Evolutionary conservation across 2,329 filamentous ascomycete genomes (phyloP).

Genomic region (Phoma herbarum): DNA sequence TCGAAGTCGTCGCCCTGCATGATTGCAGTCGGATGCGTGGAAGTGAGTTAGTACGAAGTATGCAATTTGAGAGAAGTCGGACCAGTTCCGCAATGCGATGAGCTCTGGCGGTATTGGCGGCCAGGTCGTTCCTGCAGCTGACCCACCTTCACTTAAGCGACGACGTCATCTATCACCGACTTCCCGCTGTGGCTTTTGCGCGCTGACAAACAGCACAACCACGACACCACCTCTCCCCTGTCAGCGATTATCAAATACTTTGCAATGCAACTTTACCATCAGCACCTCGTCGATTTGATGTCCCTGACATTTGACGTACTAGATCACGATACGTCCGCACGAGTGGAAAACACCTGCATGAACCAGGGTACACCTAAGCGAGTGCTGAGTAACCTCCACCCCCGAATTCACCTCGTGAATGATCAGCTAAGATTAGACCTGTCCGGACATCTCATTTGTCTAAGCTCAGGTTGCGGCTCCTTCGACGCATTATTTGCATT

Average conservation of each 20-base stretch:
- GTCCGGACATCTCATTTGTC: conserved; percentile 32
- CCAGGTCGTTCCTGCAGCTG: conserved; percentile 10
- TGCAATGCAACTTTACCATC: conserved; percentile 2
- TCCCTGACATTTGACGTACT: background rate
- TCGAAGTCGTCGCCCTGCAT: conserved; percentile 1
- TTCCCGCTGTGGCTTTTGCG: background rate
- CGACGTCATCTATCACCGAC: conserved; percentile 15
- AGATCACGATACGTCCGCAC: conserved; percentile 20
- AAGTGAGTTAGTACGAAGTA: background rate
- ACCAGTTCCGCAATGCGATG: conserved; percentile 25
- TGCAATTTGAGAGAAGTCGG: background rate
- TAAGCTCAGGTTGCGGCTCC: conserved; percentile 21
- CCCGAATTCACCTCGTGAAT: conserved; percentile 36
- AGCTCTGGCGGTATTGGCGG: conserved; percentile 20
- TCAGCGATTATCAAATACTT: conserved; percentile 13
- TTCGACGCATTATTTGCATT: conserved; percentile 1
- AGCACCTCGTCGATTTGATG: background rate
- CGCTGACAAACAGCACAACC: conserved; percentile 45
- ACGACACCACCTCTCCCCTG: conserved; percentile 32
- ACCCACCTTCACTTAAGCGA: conserved; percentile 20
- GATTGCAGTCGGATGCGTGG: background rate
- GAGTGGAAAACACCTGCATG: conserved; percentile 22
- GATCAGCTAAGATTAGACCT: conserved; percentile 47
- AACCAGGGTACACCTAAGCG: conserved; percentile 21
- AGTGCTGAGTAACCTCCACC: conserved; percentile 45